phyloP scores from a whole-genome alignment of 257 asterid species.

The Ilex aquifolium region DNA sequence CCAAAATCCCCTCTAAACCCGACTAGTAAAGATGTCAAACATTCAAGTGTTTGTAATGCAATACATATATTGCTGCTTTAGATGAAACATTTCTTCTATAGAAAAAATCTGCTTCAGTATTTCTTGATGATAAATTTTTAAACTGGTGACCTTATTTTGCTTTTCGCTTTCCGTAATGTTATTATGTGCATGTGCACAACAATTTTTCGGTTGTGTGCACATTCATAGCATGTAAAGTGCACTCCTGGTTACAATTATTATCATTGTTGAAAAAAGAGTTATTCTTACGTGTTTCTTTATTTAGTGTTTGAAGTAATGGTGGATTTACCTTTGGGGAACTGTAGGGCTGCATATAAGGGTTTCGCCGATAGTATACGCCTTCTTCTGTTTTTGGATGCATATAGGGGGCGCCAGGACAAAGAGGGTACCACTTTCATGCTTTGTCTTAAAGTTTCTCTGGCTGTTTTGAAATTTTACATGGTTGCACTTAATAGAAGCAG shows the following conservation, averaged over 20 bases:
- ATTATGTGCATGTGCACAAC: no score
- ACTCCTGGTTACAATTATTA: background rate
- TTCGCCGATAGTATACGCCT: constrained; percentile 94
- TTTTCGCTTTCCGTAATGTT: no score
- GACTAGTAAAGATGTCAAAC: background rate
- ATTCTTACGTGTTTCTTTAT: background rate
- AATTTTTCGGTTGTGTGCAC: background rate
- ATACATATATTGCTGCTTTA: background rate
- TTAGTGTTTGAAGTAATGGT: background rate
- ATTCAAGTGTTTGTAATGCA: background rate
- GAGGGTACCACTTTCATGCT: constrained; percentile 49
- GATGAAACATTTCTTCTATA: background rate
- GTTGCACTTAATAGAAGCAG: background rate
- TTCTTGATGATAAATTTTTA: background rate
- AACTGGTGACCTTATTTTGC: background rate
- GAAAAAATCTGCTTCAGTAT: background rate
- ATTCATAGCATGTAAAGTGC: background rate
- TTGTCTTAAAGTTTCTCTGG: background rate
- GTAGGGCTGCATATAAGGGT: constrained; percentile 99
- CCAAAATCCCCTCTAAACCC: background rate
- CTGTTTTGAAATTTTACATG: background rate
- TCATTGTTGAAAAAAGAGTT: no score
- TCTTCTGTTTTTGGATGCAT: constrained; percentile 79
- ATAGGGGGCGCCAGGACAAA: constrained; percentile 92
- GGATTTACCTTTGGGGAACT: constrained; percentile 17